phyloP scores from a whole-genome alignment of 352 stramenopile species.

The Phytophthora uliginosa region DNA sequence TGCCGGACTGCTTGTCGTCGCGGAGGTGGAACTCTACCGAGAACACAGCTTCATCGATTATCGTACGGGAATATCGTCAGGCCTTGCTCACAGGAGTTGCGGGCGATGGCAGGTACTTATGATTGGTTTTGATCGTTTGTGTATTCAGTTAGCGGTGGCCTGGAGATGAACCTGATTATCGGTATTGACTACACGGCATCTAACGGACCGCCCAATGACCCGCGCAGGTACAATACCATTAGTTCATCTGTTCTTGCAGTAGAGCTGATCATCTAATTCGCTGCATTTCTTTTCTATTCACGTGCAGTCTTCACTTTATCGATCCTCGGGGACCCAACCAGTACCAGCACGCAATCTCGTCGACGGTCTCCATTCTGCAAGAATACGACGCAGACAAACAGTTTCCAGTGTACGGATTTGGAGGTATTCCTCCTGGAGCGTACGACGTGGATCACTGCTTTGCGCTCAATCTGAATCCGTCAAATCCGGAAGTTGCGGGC shows the following conservation, averaged over 20 bases:
- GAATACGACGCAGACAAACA: conserved; percentile 80
- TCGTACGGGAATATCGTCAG: conserved; percentile 39
- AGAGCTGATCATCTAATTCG: neutral
- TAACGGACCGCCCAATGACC: conserved; percentile 62
- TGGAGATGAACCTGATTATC: conserved; percentile 90
- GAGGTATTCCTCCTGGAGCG: conserved; percentile 78
- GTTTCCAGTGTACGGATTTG: conserved; percentile 84
- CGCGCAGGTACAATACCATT: conserved; percentile 40
- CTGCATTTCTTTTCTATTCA: neutral
- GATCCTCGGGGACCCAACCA: conserved; percentile 73
- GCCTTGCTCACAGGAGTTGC: neutral
- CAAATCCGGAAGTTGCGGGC: conserved; percentile 76
- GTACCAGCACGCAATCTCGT: conserved; percentile 80
- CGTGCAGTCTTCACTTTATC: conserved; percentile 73
- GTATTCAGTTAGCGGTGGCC: conserved; percentile 66
- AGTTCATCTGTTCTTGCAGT: neutral
- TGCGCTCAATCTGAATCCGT: conserved; percentile 78
- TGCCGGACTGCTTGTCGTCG: conserved; percentile 52
- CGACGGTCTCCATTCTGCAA: conserved; percentile 75
- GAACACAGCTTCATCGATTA: conserved; percentile 72
- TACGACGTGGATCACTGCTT: conserved; percentile 93
- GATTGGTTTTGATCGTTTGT: conserved; percentile 4
- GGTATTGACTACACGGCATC: conserved; percentile 84
- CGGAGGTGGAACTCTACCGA: conserved; percentile 53
- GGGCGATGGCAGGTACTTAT: conserved; percentile 5